phyloP scores from a whole-genome alignment of 2,329 filamentous ascomycete species.

The Alternaria sp. region DNA sequence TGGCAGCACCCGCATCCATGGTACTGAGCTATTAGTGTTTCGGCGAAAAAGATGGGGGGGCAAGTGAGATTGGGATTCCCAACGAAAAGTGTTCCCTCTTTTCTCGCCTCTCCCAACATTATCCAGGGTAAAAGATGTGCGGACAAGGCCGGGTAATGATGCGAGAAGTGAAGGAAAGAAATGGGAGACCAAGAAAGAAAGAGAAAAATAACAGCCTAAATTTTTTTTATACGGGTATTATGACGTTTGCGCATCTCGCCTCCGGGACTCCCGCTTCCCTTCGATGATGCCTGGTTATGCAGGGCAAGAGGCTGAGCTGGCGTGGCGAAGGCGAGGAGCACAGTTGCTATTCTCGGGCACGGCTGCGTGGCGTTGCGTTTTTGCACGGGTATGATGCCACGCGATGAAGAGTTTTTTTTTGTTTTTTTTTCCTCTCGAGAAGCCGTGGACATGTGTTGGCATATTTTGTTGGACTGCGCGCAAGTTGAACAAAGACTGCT shows the following conservation, averaged over 20 bases:
- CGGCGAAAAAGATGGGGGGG: constrained; percentile 3
- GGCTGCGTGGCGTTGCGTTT: constrained; percentile 16
- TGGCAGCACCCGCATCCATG: constrained; percentile 11
- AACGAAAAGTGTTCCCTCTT: neutral
- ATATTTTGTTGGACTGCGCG: constrained; percentile 5
- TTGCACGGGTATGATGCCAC: constrained; percentile 5
- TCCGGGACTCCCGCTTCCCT: constrained; percentile 7
- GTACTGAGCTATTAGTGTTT: constrained; percentile 10
- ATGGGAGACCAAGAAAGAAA: neutral
- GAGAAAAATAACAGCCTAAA: no score
- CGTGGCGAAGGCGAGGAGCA: constrained; percentile 16
- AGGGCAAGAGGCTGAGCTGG: constrained; percentile 17
- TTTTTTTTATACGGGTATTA: neutral
- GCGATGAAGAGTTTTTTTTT: constrained; percentile 7
- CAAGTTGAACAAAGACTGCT: constrained; percentile 2
- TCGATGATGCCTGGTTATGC: constrained; percentile 13
- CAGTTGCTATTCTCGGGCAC: constrained; percentile 27
- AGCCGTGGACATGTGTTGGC: constrained; percentile 8
- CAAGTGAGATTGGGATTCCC: neutral
- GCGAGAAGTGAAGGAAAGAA: neutral
- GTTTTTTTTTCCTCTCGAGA: constrained; percentile 2
- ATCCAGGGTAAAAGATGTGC: neutral
- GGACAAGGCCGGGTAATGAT: constrained; percentile 2
- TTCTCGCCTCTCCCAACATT: constrained; percentile 3
- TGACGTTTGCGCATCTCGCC: constrained; percentile 10